Evolutionary conservation across 805 yeast species (phyloP).

Genomic region (Wickerhamomyces alni): DNA sequence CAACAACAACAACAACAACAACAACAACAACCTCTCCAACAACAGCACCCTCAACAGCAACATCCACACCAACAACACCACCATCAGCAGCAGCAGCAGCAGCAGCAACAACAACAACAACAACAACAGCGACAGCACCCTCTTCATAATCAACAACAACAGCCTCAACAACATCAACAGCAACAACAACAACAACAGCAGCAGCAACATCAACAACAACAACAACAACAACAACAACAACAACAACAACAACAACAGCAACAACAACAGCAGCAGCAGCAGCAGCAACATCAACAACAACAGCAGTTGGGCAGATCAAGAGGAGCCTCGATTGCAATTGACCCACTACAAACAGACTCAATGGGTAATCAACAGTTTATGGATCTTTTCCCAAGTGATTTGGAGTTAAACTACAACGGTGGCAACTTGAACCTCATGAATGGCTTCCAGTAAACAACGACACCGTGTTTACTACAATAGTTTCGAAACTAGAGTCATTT

Average conservation of each 20-base stretch:
- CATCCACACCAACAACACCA: background rate
- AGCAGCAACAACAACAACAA: constrained; percentile 2
- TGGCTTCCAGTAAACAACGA: constrained; percentile 11
- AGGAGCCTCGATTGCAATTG: constrained; percentile 16
- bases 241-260: background rate
- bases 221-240: constrained; percentile 2
- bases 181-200: background rate
- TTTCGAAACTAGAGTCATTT: no score
- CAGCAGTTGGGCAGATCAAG: constrained; percentile 4
- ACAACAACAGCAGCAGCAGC: background rate
- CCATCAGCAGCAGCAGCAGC: background rate
- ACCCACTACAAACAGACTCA: constrained; percentile 23
- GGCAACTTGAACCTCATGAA: constrained; percentile 10
- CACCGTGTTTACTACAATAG: no score
- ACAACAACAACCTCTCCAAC: background rate
- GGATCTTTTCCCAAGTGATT: constrained; percentile 19
- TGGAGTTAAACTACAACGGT: constrained; percentile 4
- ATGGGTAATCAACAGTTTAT: constrained; percentile 12
- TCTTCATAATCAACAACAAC: background rate
- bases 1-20: background rate
- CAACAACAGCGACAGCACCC: background rate
- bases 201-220: background rate
- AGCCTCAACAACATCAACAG: background rate
- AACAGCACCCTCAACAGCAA: background rate
- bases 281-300: background rate